These are phyloP conservation scores for Hypoxylon sp. DNA, from an alignment of 2,329 filamentous ascomycete genomes.

Conservation along the genomic window DNA sequence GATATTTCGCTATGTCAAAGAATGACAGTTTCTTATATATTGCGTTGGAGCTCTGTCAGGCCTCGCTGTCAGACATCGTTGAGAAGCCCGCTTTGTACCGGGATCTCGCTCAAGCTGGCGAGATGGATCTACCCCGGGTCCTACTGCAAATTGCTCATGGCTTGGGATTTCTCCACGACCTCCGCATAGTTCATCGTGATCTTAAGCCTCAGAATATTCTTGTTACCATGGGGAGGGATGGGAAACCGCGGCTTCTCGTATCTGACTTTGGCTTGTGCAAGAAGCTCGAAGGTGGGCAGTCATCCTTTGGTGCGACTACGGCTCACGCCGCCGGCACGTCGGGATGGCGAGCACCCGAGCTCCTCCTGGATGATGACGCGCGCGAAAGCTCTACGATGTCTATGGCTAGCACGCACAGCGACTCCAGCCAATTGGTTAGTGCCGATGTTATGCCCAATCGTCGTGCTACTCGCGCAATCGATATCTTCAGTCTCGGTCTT, in stretches of 20 bases:
- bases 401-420: slow-evolving; percentile 70
- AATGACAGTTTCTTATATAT: slow-evolving; percentile 95
- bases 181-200: slow-evolving; percentile 96
- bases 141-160: slow-evolving; percentile 92
- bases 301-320: slow-evolving; percentile 94
- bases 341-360: slow-evolving; percentile 95
- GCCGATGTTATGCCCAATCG: slow-evolving; percentile 74
- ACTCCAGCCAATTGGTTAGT: slow-evolving; percentile 71
- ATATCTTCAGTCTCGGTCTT: slow-evolving; percentile 96
- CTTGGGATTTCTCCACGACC: slow-evolving; percentile 87
- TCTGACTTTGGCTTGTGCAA: slow-evolving; percentile 99
- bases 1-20: slow-evolving; percentile 93
- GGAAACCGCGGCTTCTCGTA: slow-evolving; percentile 86
- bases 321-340: slow-evolving; percentile 93
- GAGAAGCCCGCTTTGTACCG: slow-evolving; percentile 79
- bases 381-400: slow-evolving; percentile 62
- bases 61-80: slow-evolving; percentile 91
- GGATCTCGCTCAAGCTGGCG: slow-evolving; percentile 79
- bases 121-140: slow-evolving; percentile 82
- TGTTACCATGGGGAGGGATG: slow-evolving; percentile 79
- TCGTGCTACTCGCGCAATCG: slow-evolving; percentile 93
- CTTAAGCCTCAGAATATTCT: slow-evolving; percentile 98
- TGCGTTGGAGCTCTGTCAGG: slow-evolving; percentile 92
- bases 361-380: slow-evolving; percentile 84
- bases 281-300: slow-evolving; percentile 94